Evolutionary conservation across 768 basidiomycete genomes (phyloP).

Genomic region (Leucocoprinus leucothites): DNA sequence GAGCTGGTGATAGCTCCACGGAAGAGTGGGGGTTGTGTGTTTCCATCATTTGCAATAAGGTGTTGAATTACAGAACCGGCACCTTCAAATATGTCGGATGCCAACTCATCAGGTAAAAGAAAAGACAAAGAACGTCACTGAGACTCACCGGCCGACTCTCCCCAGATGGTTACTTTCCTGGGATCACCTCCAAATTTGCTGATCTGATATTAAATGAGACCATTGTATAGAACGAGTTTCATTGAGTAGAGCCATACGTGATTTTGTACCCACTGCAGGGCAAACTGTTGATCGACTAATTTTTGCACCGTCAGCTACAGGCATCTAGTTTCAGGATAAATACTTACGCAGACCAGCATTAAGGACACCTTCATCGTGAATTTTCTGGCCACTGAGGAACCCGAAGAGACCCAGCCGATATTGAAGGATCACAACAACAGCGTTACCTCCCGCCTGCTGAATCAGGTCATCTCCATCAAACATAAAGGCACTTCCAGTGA

Average conservation of each 20-base stretch:
- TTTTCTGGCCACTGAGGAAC: conserved; percentile 39
- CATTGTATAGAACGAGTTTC: background rate
- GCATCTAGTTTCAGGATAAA: background rate
- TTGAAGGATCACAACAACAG: conserved; percentile 38
- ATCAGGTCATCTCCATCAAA: conserved; percentile 36
- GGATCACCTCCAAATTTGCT: conserved; percentile 40
- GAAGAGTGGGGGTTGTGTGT: conserved; percentile 40
- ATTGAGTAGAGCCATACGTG: conserved; percentile 23
- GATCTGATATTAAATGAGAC: conserved; percentile 25
- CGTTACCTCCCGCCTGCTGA: conserved; percentile 19
- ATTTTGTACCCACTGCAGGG: conserved; percentile 38
- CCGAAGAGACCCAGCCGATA: conserved; percentile 44
- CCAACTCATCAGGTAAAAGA: background rate
- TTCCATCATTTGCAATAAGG: conserved; percentile 40
- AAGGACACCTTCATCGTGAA: conserved; percentile 39
- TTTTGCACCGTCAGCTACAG: background rate
- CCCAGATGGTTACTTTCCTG: conserved; percentile 38
- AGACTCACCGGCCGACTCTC: conserved; percentile 34
- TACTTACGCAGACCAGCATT: conserved; percentile 47
- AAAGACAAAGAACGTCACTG: background rate
- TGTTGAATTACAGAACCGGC: conserved; percentile 49
- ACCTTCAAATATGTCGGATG: conserved; percentile 21
- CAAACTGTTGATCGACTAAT: conserved; percentile 42
- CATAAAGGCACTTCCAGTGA: background rate
- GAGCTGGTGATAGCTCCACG: conserved; percentile 42